phyloP scores from a whole-genome alignment of 148 eudicot species.

The Chenopodium suecicum region DNA sequence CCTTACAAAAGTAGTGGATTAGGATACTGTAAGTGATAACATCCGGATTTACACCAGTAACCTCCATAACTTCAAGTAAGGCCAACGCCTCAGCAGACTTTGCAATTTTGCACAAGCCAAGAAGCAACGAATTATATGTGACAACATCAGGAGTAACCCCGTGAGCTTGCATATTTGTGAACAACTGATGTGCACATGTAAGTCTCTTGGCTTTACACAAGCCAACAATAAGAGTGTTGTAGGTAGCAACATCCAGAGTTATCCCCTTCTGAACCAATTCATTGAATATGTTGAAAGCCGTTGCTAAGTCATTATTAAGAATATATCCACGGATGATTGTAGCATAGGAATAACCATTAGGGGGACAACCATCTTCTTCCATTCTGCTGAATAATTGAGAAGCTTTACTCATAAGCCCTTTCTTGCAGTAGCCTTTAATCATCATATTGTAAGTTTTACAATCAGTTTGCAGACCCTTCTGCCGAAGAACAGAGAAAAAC shows the following conservation, averaged over 20 bases:
- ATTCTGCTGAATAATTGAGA: background rate
- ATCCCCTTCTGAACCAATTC: background rate
- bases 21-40: no score
- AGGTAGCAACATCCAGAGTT: no score
- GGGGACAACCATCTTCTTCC: slow-evolving; percentile 2
- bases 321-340: slow-evolving; percentile 11
- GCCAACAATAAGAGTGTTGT: background rate
- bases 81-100: no score
- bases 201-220: no score
- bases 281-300: background rate
- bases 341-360: background rate
- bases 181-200: no score
- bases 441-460: no score
- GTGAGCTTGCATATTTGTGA: background rate
- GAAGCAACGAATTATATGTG: background rate
- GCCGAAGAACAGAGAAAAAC: no score
- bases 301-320: background rate
- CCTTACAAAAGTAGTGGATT: no score
- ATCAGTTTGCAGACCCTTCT: no score
- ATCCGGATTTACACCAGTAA: no score
- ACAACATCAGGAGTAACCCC: background rate
- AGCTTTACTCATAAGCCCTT: background rate
- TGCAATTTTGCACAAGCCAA: background rate
- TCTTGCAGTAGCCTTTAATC: background rate
- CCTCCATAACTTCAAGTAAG: no score